These are phyloP conservation scores for Colletotrichum gigasporum DNA, from an alignment of 2,329 filamentous ascomycete species.

Conservation along the genomic window DNA sequence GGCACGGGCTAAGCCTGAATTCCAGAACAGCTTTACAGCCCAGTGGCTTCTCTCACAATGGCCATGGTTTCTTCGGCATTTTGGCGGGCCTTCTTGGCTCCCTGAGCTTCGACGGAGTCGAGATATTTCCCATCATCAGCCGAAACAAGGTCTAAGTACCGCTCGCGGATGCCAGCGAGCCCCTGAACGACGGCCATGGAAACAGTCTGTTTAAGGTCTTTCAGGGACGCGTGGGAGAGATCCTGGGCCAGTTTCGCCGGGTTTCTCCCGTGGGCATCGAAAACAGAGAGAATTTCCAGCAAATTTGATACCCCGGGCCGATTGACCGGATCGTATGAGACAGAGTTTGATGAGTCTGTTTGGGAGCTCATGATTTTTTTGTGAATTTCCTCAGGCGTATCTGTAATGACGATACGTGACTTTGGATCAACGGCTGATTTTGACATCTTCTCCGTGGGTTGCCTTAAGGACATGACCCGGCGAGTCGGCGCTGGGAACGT, in stretches of 20 bases:
- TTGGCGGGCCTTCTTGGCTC: slow-evolving; percentile 67
- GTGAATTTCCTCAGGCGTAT: slow-evolving; percentile 69
- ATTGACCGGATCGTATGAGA: slow-evolving; percentile 75
- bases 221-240: slow-evolving; percentile 48
- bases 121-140: slow-evolving; percentile 61
- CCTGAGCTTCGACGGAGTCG: slow-evolving; percentile 65
- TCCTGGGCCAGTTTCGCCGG: slow-evolving; percentile 50
- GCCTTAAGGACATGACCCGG: slow-evolving; percentile 87
- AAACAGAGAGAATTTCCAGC: slow-evolving; percentile 79
- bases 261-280: slow-evolving; percentile 58
- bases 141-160: slow-evolving; percentile 62
- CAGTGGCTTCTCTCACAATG: slow-evolving; percentile 60
- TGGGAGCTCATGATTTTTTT: slow-evolving; percentile 77
- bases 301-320: slow-evolving; percentile 91
- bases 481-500: slow-evolving; percentile 72
- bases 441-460: slow-evolving; percentile 89
- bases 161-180: slow-evolving; percentile 63
- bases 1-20: too few species aligned
- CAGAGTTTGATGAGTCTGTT: slow-evolving; percentile 75
- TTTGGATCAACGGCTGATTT: slow-evolving; percentile 80
- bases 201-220: slow-evolving; percentile 60
- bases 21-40: slow-evolving; percentile 45
- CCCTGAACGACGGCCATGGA: slow-evolving; percentile 64
- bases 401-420: slow-evolving; percentile 86
- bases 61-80: slow-evolving; percentile 70